Evolutionary conservation across 2,329 filamentous ascomycete genomes (phyloP), one percentile per base, ranked within the genome.

Genomic region (Berkeleyomyces basicola): DNA sequence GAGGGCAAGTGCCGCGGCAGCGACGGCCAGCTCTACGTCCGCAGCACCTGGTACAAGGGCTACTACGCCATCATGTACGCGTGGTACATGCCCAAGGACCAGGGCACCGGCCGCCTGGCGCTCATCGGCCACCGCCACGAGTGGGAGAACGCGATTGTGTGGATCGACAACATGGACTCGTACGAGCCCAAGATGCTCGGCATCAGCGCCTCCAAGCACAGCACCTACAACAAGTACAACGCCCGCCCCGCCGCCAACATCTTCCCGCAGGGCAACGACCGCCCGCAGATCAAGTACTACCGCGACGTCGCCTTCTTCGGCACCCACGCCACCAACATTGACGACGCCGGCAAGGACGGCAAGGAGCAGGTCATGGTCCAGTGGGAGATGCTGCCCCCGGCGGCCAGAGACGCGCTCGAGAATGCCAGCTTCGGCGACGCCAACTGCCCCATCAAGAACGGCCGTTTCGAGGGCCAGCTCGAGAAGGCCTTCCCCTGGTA

Each of bases 11-110:
- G 72, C 68, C 69, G 65, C 61, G 70, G 67, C 61, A 69, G 59
- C 65, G 70, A 69, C 11, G 74, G 74, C 40, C 73, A 76, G 66
- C 70, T 73, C 2, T 76, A 76, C 65, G 72, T 70, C 31, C 70
- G 74, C 10, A 69, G 68, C 16, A 66, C 65, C 3, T 63, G 65
- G 36, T 67, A 71, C 64, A 69, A 70, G 11, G 69, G 66, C 51
- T 66, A 68, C 53, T 71, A 70, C 58, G 72, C 68, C 59, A 71
- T 76, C 66, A 74, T 76, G 73, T 76, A 75, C 67, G 68, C 72
- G 4, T 76, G 74, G 75, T 78, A 76, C 67, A 71, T 75, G 67
- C 76, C 76, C 59, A 78, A 78, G 69, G 75, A 78, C 64, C 68
- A 72, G 65, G 74, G 75, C 9, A 62, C 61, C 40, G 72, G 71